These are phyloP conservation scores for Escovopsis sp. DNA, from an alignment of 2,329 filamentous ascomycete species.

Conservation along the genomic window DNA sequence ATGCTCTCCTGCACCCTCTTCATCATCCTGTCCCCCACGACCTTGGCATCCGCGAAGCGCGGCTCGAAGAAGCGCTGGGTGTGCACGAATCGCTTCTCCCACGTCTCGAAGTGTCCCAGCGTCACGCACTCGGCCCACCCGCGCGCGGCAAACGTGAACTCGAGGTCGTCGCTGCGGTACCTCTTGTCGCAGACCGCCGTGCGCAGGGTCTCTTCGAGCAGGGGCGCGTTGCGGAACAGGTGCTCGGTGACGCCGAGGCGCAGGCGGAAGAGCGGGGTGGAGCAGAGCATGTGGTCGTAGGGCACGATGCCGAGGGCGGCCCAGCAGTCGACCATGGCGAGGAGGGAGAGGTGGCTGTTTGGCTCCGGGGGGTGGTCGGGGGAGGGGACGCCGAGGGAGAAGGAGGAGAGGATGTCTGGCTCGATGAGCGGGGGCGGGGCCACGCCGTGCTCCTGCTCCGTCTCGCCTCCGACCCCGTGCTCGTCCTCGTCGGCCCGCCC, in stretches of 20 bases:
- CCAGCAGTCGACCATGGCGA: constrained; percentile 99
- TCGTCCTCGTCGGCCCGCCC: constrained; percentile 37
- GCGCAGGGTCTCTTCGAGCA: constrained; percentile 72
- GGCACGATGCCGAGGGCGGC: constrained; percentile 84
- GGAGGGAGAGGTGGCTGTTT: constrained; percentile 85
- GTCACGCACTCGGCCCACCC: constrained; percentile 92
- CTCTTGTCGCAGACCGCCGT: constrained; percentile 81
- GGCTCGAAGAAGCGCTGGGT: constrained; percentile 89
- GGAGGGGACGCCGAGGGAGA: constrained; percentile 58
- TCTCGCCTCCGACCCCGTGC: too few relatives aligned
- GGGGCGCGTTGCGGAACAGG: constrained; percentile 67
- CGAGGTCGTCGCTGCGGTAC: constrained; percentile 88
- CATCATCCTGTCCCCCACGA: constrained; percentile 93
- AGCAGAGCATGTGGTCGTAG: constrained; percentile 99
- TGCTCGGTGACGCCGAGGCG: constrained; percentile 97
- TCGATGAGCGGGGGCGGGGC: constrained; percentile 54
- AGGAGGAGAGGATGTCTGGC: constrained; percentile 75
- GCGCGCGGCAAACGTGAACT: constrained; percentile 92
- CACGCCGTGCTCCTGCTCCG: constrained; percentile 10
- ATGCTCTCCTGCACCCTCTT: constrained; percentile 82
- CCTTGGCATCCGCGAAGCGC: constrained; percentile 72
- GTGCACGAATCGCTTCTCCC: constrained; percentile 77
- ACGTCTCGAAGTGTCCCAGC: constrained; percentile 84
- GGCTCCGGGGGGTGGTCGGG: constrained; percentile 45
- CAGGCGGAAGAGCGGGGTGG: constrained; percentile 88